phyloP scores from a whole-genome alignment of 208 protist genomes.

The Angomonas desouzai region DNA sequence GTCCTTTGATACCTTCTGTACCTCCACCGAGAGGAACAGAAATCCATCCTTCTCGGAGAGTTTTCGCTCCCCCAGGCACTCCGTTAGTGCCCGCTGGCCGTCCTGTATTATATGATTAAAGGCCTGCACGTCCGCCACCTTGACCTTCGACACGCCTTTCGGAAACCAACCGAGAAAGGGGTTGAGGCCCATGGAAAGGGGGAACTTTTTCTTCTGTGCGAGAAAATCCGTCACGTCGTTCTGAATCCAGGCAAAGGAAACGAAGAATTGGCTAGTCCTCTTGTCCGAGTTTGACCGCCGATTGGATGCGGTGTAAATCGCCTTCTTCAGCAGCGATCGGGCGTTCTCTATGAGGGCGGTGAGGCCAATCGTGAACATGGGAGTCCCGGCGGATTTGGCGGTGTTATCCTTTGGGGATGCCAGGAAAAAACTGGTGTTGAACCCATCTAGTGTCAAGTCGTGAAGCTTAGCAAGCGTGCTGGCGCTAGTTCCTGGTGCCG shows the following conservation, averaged over 20 bases:
- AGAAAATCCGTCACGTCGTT: neutral
- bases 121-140: neutral
- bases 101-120: neutral
- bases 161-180: slow-evolving; percentile 16
- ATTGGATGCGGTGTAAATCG: neutral
- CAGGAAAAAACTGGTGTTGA: slow-evolving; percentile 6
- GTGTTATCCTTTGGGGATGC: neutral
- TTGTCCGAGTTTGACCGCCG: neutral
- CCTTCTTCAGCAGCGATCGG: neutral
- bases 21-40: slow-evolving; percentile 14
- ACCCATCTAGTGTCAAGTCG: slow-evolving; percentile 7
- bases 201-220: neutral
- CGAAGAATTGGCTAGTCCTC: neutral
- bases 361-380: neutral
- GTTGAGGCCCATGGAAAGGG: slow-evolving; percentile 12
- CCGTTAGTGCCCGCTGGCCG: neutral
- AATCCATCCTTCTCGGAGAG: neutral
- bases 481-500: neutral
- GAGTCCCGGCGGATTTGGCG: neutral
- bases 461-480: neutral
- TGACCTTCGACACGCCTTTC: slow-evolving; percentile 7
- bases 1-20: slow-evolving; percentile 11
- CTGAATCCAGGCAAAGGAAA: neutral
- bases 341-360: neutral
- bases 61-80: neutral